Percentiles rank a stretch among this genome's conserved stretches.
phyloP scores from a whole-genome alignment of 164 flowering plant species.

The Nymphaea thermarum region DNA sequence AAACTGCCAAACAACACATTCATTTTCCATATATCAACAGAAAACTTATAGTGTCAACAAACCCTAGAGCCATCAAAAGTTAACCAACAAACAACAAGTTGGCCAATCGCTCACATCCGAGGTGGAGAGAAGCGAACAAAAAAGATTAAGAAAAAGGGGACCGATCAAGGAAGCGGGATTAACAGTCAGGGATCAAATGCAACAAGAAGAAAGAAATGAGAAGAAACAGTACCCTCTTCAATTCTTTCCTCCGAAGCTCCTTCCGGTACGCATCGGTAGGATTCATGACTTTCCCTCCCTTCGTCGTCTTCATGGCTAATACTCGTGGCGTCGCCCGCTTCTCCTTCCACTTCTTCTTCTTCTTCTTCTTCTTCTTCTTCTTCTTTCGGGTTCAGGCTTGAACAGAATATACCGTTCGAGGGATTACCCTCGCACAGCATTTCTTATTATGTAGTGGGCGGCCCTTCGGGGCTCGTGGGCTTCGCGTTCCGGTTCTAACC shows the following conservation, averaged over 20 bases:
- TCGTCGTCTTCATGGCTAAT: conserved; percentile 81
- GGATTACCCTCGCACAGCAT: too few relatives aligned
- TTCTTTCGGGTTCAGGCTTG: background rate
- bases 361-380: background rate
- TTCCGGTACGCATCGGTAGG: conserved; percentile 98
- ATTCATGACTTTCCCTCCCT: conserved; percentile 97
- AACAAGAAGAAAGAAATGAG: background rate
- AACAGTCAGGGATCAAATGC: background rate
- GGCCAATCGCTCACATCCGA: too few relatives aligned
- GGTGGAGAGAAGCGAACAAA: too few relatives aligned
- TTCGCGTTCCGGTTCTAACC: too few relatives aligned
- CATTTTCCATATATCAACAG: too few relatives aligned
- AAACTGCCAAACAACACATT: too few relatives aligned
- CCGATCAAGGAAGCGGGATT: background rate
- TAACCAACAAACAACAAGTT: too few relatives aligned
- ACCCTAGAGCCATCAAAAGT: too few relatives aligned
- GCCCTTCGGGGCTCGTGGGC: too few relatives aligned
- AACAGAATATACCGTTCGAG: background rate
- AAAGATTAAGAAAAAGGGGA: background rate
- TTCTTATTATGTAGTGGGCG: too few relatives aligned
- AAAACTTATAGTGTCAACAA: too few relatives aligned
- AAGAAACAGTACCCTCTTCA: conserved; percentile 55
- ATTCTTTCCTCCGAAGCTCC: conserved; percentile 85
- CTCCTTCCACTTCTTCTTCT: background rate
- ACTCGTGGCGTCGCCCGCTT: background rate